These are phyloP conservation scores for Epichloe scottii DNA, from an alignment of 2,329 filamentous ascomycete genomes.

Conservation along the genomic window DNA sequence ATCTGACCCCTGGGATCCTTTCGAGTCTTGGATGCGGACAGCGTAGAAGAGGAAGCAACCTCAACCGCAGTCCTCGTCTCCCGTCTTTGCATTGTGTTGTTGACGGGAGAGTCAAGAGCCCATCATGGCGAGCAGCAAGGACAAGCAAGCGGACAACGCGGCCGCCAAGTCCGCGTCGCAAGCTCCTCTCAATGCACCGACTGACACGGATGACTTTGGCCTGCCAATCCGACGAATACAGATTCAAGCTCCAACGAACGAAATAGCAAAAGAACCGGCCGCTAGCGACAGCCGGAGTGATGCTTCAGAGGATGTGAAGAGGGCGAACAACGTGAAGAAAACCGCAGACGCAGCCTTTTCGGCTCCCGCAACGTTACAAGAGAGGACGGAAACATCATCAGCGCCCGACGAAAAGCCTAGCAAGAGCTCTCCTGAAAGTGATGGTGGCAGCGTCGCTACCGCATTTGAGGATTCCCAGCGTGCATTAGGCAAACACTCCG, in stretches of 20 bases:
- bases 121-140: slow-evolving; percentile 11
- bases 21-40: slow-evolving; percentile 15
- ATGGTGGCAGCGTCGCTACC: slow-evolving; percentile 25
- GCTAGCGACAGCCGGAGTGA: not conserved
- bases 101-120: slow-evolving; percentile 3
- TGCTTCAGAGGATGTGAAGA: not conserved
- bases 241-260: slow-evolving; percentile 24
- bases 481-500: slow-evolving; percentile 7
- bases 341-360: not conserved
- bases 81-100: slow-evolving; percentile 4
- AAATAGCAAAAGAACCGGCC: slow-evolving; percentile 9
- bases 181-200: slow-evolving; percentile 11
- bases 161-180: slow-evolving; percentile 15
- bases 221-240: slow-evolving; percentile 41
- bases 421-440: slow-evolving; percentile 7
- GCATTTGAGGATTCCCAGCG: slow-evolving; percentile 24
- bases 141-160: slow-evolving; percentile 13
- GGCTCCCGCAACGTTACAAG: not conserved
- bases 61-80: slow-evolving; percentile 2
- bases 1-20: slow-evolving; percentile 9
- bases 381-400: not conserved
- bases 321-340: not conserved
- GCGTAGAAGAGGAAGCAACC: slow-evolving; percentile 5
- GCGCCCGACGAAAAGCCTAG: not conserved
- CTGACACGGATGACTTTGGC: slow-evolving; percentile 58